Evolutionary conservation across 495 filamentous ascomycete genomes (phyloP).

Genomic region (Aspergillus panamensis): DNA sequence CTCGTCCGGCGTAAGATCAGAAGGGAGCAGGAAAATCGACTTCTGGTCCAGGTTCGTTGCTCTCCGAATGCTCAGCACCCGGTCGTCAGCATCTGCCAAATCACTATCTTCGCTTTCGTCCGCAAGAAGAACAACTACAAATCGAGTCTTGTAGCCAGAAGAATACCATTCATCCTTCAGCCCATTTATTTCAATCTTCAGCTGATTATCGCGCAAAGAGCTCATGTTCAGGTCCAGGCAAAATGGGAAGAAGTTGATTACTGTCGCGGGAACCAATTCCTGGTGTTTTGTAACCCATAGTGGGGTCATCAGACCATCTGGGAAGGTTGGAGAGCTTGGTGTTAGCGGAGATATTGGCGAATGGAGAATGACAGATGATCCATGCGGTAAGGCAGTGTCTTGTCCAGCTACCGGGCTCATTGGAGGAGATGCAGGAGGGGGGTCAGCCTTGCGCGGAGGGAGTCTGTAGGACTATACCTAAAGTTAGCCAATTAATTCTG

Average conservation of each 20-base stretch:
- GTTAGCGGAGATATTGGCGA: conserved; percentile 86
- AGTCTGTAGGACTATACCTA: conserved; percentile 52
- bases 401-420: conserved; percentile 46
- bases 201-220: conserved; percentile 74
- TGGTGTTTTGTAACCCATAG: conserved; percentile 87
- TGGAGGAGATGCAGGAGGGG: conserved; percentile 48
- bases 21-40: conserved; percentile 70
- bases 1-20: conserved; percentile 58
- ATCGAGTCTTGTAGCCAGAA: conserved; percentile 68
- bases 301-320: conserved; percentile 79
- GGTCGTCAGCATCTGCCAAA: conserved; percentile 65
- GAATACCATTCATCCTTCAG: conserved; percentile 61
- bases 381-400: conserved; percentile 41
- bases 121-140: conserved; percentile 73
- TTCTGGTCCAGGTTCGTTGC: conserved; percentile 77
- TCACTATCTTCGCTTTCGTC: conserved; percentile 59
- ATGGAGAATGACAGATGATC: conserved; percentile 57
- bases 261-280: conserved; percentile 70
- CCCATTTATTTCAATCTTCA: conserved; percentile 82
- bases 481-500: conserved; percentile 16
- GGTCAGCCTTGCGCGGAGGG: conserved; percentile 60
- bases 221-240: conserved; percentile 65
- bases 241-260: conserved; percentile 70
- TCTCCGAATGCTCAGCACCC: conserved; percentile 68
- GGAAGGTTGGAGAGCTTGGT: conserved; percentile 73